Base-by-base conservation (phyloP, 2,329 filamentous ascomycete genomes). In the Clarireedia monteithiana region DNA sequence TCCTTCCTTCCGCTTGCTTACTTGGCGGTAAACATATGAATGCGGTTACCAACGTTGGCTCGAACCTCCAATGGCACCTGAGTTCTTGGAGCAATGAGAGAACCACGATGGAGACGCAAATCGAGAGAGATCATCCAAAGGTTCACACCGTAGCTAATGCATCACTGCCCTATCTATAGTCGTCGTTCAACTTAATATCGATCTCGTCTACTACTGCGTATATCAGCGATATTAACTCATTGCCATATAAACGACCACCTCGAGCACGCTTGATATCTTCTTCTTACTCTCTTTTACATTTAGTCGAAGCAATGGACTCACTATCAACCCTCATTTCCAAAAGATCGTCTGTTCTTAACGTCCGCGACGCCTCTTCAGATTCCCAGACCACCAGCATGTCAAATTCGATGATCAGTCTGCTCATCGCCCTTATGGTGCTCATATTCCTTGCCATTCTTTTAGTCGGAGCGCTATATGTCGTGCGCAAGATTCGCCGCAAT, bases 361-460 rank as follows among this genome's bases (percentile, higher is more conserved):
- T 73, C 67, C 80, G 83, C 62, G 73, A 76, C 67, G 26, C 26
- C 20, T 42, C 55, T 48, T 50, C 53, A 44, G 66, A 73, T 58
- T 20, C 40, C 6, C 17, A 50, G 58, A 74, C 73, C 57, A 73
- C 75, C 64, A 54, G 58, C 48, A 75, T 87, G 63, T 81, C 77
- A 59, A 73, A 74, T 39, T 78, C 80, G 47, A 84, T 88, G 74
- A 77, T 91, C 70, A 84, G 89, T 68, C 81, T 95, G 45, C 76
- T 96, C 69, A 87, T 95, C 65, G 80, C 83, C 57, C 80, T 97
- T 55, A 77, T 97, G 64, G 84, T 85, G 60, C 77, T 99, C 47
- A 75, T 92, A 64, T 82, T 95, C 64, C 72, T 92, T 65, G 84
- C 80, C 58, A 77, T 95, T 30, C 68, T 85, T 48, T 77, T 91